These are phyloP conservation scores for Setaria italica DNA, from an alignment of 202 grass and related monocot species.

Conservation along the genomic window DNA sequence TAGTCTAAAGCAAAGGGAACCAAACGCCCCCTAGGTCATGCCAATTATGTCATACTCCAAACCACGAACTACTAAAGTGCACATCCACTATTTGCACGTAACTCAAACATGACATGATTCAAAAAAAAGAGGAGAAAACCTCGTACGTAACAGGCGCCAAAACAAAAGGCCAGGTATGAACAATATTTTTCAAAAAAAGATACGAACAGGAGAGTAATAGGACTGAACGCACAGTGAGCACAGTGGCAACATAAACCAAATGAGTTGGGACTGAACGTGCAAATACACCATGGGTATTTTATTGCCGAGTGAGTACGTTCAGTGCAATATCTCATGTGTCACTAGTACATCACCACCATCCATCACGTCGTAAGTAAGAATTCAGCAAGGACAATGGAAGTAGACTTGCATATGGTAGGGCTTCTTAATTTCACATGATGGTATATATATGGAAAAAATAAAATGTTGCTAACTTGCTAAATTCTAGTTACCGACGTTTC, in stretches of 20 bases:
- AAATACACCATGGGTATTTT: conserved; percentile 2
- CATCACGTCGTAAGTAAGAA: not conserved
- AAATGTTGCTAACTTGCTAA: conserved; percentile 36
- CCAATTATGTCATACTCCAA: not conserved
- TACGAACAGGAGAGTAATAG: not conserved
- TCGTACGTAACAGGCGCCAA: not conserved
- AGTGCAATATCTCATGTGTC: conserved; percentile 20
- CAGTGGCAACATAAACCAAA: not conserved
- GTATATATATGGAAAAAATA: conserved; percentile 12
- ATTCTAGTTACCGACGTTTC: conserved; percentile 40
- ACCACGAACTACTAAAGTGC: not conserved
- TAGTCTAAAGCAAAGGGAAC: too few relatives aligned
- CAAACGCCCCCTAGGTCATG: too few relatives aligned
- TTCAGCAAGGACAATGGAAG: not conserved
- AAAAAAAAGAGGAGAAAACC: not conserved
- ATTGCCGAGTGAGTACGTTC: conserved; percentile 39
- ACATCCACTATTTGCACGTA: not conserved
- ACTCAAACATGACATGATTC: not conserved
- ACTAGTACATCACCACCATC: conserved; percentile 38
- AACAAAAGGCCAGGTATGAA: not conserved
- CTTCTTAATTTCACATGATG: conserved; percentile 22
- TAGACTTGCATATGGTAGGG: conserved; percentile 18
- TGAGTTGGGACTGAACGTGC: not conserved
- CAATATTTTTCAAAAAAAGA: not conserved
- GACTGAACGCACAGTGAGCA: not conserved